Evolutionary conservation across 2,329 filamentous ascomycete species (phyloP), one percentile per base, ranked within the genome.

Genomic region (Dothistroma pini): DNA sequence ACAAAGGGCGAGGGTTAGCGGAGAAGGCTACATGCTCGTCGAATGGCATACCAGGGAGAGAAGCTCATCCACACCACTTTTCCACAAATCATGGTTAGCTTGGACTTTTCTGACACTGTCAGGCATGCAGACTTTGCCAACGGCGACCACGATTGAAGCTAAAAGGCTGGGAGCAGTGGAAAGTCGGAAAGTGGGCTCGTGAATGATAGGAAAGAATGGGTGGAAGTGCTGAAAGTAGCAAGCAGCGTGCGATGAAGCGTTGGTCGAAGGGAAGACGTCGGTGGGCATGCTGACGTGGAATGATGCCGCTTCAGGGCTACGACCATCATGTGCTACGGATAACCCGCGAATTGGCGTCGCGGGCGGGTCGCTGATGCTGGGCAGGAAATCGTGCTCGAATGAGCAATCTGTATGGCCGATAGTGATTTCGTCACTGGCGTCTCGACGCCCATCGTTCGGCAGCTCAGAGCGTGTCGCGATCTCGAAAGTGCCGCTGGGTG

Each of bases 221-320:
- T 56, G 54, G 32, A 56, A 56, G 19, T 56, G 54, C 35, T 47
- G 35, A n/a, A 56, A 56, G 29, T 56, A 56, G 22, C 22, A 47
- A 47, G 54, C 54, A 12, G 54, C 54, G n/a, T 29, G 19, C 8
- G 54, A 56, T 21, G 54, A 47, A n/a, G 38, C 38, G 19, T 12
- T 9, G 14, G 35, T 25, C 19, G 41, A 47, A 22, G 54, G 19
- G 6, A 56, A 16, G 35, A 14, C 35, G 14, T 56, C 35, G 19
- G n/a, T 29, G 22, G 54, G 14, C 35, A 44, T 7, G 2, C 19
- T 9, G 29, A 52, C 21, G 19, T 52, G 19, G 29, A 29, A 16
- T 32, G 54, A 44, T 32, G 38, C 14, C 21, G 25, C 16, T 16
- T 21, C 32, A 32, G 35, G 25, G 38, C 12, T 44, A 19, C 38